phyloP scores from a whole-genome alignment of 1,284 basidiomycete species.

The Xerocomus amazonicus region DNA sequence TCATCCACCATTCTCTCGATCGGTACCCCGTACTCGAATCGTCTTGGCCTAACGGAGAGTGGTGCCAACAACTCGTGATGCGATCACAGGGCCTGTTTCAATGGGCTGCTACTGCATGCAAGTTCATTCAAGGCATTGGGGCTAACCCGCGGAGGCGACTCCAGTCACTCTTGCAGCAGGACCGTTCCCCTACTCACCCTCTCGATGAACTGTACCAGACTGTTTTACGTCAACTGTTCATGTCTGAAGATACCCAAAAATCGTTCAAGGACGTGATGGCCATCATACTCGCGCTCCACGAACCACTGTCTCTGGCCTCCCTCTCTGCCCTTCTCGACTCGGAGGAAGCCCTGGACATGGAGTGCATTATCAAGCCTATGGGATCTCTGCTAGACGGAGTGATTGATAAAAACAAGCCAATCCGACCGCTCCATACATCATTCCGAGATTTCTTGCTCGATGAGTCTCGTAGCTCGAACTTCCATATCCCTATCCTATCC shows the following conservation, averaged over 20 bases:
- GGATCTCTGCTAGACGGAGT: constrained; percentile 4
- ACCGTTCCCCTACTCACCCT: neutral
- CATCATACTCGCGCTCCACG: constrained; percentile 3
- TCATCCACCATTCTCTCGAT: neutral
- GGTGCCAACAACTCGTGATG: neutral
- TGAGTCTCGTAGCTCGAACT: neutral
- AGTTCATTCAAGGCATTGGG: too few species aligned
- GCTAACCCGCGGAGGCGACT: neutral
- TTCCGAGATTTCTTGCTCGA: constrained; percentile 8
- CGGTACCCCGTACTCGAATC: neutral
- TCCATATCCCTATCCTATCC: neutral
- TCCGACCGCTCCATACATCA: neutral
- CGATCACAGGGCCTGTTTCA: neutral
- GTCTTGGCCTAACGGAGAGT: neutral
- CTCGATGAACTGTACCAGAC: neutral
- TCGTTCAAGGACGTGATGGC: constrained; percentile 1
- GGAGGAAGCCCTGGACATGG: neutral
- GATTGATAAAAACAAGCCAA: neutral
- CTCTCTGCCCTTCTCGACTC: constrained; percentile 1
- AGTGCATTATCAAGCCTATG: constrained; percentile 1
- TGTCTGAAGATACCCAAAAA: neutral
- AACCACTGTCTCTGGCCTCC: constrained; percentile 1
- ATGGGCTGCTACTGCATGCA: neutral
- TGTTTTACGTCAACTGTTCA: neutral
- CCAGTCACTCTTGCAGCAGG: neutral